A percentile compares a stretch with the other conserved stretches of the same genome.
Evolutionary conservation across 2,329 filamentous ascomycete genomes (phyloP).

Genomic region (Westerdykella ornata): DNA sequence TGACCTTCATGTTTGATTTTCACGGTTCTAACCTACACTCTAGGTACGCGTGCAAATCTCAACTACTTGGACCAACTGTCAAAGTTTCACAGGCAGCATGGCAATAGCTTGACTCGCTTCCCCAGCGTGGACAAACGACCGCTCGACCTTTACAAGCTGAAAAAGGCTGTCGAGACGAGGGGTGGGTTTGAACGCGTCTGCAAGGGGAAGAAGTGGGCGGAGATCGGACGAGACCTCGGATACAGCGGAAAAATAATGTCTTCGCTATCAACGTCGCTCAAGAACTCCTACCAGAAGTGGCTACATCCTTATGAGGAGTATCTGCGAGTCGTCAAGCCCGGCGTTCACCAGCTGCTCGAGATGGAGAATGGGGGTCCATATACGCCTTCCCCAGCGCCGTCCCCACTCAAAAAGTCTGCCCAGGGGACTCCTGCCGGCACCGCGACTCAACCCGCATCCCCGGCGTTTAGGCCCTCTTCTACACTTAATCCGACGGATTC

Average conservation of each 20-base stretch:
- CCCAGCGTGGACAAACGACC: conserved; percentile 97
- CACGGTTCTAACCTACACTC: conserved; percentile 4
- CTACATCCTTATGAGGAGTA: conserved; percentile 96
- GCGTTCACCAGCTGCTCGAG: conserved; percentile 93
- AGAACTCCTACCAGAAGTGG: conserved; percentile 97
- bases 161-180: conserved; percentile 90
- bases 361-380: conserved; percentile 87
- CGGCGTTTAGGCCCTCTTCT: conserved; percentile 55
- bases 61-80: conserved; percentile 91
- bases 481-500: conserved; percentile 48
- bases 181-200: conserved; percentile 96
- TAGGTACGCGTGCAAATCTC: conserved; percentile 88
- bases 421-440: conserved; percentile 42
- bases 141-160: conserved; percentile 87
- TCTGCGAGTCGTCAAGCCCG: conserved; percentile 79
- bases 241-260: conserved; percentile 99
- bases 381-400: conserved; percentile 68
- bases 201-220: conserved; percentile 97
- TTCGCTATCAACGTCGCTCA: conserved; percentile 90
- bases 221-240: conserved; percentile 90
- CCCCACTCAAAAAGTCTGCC: conserved; percentile 58
- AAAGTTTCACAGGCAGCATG: conserved; percentile 96
- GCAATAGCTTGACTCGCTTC: conserved; percentile 85
- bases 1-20: not conserved
- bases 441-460: conserved; percentile 56